Percentiles rank a stretch among this genome's conserved stretches.
Conservation (phyloP, 306 rosid species). For the Cicer cuneatum region DNA sequence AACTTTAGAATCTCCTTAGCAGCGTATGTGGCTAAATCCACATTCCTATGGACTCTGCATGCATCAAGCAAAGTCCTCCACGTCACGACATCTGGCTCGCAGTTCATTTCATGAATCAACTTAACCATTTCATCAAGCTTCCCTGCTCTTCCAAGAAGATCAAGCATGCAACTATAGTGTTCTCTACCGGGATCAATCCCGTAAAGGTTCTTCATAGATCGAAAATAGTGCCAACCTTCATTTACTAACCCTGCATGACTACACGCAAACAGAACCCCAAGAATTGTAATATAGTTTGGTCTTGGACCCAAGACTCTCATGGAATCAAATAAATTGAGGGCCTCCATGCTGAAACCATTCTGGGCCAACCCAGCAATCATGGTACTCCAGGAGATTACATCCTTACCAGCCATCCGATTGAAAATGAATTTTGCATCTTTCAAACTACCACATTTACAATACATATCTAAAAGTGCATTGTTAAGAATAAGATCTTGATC, state of each 20-base stretch:
- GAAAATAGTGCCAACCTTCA: constrained; percentile 76
- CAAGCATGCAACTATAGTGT: constrained; percentile 84
- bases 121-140: constrained; percentile 71
- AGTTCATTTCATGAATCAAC: constrained; percentile 70
- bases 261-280: constrained; percentile 92
- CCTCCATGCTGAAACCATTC: constrained; percentile 82
- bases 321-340: constrained; percentile 67
- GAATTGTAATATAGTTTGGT: constrained; percentile 78
- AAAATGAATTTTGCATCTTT: constrained; percentile 75
- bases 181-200: constrained; percentile 80
- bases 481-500: constrained; percentile 76
- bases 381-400: constrained; percentile 93
- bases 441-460: constrained; percentile 85
- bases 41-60: constrained; percentile 71
- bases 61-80: constrained; percentile 93
- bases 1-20: constrained; percentile 76
- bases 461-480: constrained; percentile 91
- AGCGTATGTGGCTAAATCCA: constrained; percentile 72
- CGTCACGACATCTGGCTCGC: constrained; percentile 79
- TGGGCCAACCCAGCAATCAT: constrained; percentile 91
- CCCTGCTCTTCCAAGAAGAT: constrained; percentile 96
- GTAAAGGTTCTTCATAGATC: constrained; percentile 69
- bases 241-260: constrained; percentile 89
- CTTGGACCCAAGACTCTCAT: constrained; percentile 69
- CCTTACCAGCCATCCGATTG: constrained; percentile 65